Percentiles rank a stretch among this genome's conserved stretches.
Conservation (phyloP, 208 protist genomes). For the Borovskyia barvae region DNA sequence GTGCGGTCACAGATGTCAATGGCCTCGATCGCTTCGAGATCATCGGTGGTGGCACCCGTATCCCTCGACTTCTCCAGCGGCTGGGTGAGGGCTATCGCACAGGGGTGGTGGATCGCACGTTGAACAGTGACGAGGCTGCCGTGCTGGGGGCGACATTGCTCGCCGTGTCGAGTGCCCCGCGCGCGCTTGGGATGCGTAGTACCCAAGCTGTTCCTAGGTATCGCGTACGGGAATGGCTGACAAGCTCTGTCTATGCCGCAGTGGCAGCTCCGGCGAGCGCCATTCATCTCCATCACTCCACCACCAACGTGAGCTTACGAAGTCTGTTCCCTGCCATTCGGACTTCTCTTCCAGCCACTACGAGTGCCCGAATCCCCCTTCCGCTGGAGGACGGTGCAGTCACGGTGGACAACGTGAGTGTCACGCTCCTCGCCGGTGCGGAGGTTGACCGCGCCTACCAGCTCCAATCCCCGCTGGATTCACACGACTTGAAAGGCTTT, state of each 20-base stretch:
- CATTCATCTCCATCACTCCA: neutral
- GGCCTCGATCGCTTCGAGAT: constrained; percentile 63
- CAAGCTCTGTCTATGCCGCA: constrained; percentile 41
- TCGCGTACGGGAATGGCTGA: constrained; percentile 43
- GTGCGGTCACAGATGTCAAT: constrained; percentile 10
- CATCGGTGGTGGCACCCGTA: constrained; percentile 77
- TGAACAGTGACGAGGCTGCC: constrained; percentile 86
- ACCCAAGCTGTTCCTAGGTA: constrained; percentile 10
- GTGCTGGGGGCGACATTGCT: constrained; percentile 69
- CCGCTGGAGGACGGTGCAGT: neutral
- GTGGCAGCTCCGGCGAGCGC: neutral
- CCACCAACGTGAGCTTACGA: no score
- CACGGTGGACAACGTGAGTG: neutral
- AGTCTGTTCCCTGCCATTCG: constrained; percentile 12
- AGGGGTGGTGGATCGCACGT: constrained; percentile 58
- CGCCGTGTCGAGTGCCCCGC: constrained; percentile 24
- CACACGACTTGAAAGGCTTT: no score
- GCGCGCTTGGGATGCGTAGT: constrained; percentile 3
- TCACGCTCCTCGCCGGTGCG: constrained; percentile 14
- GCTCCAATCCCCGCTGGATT: neutral
- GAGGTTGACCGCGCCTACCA: constrained; percentile 11
- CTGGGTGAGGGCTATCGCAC: constrained; percentile 43
- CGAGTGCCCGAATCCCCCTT: constrained; percentile 9
- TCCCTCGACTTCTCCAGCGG: constrained; percentile 64
- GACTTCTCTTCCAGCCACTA: constrained; percentile 5